phyloP scores from a whole-genome alignment of 805 yeast species.

The Blastobotrys mokoenaii region DNA sequence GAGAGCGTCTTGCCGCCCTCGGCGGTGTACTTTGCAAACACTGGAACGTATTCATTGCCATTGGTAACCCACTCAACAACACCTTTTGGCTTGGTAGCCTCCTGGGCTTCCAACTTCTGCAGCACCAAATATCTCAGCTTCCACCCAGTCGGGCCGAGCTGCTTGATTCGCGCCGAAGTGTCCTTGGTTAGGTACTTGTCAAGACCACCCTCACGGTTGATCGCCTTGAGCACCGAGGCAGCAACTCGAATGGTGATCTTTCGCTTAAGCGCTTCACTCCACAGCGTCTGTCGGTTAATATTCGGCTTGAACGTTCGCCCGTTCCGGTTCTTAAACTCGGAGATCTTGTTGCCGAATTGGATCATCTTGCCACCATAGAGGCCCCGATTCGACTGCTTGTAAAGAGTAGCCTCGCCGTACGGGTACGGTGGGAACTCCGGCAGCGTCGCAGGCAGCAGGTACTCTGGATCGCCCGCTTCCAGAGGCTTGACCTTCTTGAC shows the following conservation, averaged over 20 bases:
- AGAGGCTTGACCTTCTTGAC: conserved; percentile 23
- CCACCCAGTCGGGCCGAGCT: conserved; percentile 92
- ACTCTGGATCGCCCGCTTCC: conserved; percentile 42
- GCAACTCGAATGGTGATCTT: conserved; percentile 54
- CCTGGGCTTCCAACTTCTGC: conserved; percentile 33
- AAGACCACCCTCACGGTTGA: conserved; percentile 89
- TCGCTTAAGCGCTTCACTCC: conserved; percentile 72
- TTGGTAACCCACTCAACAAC: conserved; percentile 28
- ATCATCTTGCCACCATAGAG: conserved; percentile 84
- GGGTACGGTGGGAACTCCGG: conserved; percentile 55
- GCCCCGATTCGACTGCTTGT: conserved; percentile 81
- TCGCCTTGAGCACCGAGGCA: conserved; percentile 75
- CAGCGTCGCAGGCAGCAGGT: conserved; percentile 34
- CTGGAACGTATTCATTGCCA: conserved; percentile 32
- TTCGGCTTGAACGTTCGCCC: conserved; percentile 77
- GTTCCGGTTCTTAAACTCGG: conserved; percentile 68
- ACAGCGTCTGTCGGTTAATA: conserved; percentile 61
- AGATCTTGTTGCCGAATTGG: conserved; percentile 65
- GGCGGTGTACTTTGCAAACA: conserved; percentile 33
- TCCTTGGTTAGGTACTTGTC: conserved; percentile 84
- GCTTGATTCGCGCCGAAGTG: conserved; percentile 82
- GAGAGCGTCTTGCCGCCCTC: conserved; percentile 37
- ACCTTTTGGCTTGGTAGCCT: conserved; percentile 34
- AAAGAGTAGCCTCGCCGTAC: conserved; percentile 69
- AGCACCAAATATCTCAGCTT: conserved; percentile 69